Base-by-base conservation (phyloP, 345 rosid species). In the Citrus cavaleriei region DNA sequence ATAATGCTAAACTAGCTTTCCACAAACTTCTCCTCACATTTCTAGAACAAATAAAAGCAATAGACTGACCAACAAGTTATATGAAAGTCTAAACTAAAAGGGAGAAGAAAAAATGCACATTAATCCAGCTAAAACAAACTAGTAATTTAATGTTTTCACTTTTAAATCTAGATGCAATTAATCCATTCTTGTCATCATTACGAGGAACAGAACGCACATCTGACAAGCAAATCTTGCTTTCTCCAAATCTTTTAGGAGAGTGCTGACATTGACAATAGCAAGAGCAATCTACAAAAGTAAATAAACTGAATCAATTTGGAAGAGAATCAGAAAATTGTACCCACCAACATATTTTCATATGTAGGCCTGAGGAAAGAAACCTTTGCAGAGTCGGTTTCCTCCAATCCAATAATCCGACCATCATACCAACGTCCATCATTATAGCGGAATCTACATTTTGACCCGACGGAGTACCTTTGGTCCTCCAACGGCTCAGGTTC, bases 351-450 rank as follows among this genome's bases (percentile, higher is more conserved):
- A 74, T 84, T 91, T 78, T 96, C 98, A 55, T 93, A 88, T 6
- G 92, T 96, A 8, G 99, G 99, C 2, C 88, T 83, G 77, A 96
- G 97, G 86, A 94, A 94, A 84, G 95, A 80, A 66, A 96, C 81
- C 91, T 89, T 96, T 4, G 92, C 95, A 63, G 83, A 82, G 80
- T 76, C 81, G 60, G 90, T 84, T 28, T 86, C 90, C 68, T 85
- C 89, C 81, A 89, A 77, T 38, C 81, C 90, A 77, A 94, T 81
- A 83, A 94, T 78, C 55, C 86, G 90, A 85, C 97, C 99, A 77
- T 91, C 85, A 81, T 96, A 96, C 99, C 99, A 94, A 27, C 92
- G 97, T 2, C 99, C 99, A 85, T 96, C 85, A 9, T 63, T 84
- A 71, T 89, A 79, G 18, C 92, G 86, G 69, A 96, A 94, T 62